These are phyloP conservation scores for Cryphonectria nitschkei DNA, from an alignment of 2,329 filamentous ascomycete genomes.

Conservation along the genomic window DNA sequence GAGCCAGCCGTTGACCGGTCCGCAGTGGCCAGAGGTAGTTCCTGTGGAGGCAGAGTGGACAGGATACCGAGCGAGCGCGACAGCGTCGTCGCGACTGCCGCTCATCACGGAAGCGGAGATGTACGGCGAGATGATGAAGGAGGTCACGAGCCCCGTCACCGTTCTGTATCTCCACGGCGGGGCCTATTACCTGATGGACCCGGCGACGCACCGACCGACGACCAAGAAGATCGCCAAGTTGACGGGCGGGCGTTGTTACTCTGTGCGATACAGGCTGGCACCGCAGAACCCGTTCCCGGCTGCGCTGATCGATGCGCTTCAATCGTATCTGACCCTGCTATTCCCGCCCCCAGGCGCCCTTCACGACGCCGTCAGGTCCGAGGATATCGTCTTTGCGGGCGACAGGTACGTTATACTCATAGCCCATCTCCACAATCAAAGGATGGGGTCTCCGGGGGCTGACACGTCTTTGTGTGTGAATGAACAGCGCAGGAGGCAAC, in stretches of 20 bases:
- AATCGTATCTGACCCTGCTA: conserved; percentile 73
- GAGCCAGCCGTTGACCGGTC: conserved; percentile 29
- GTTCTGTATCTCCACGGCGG: conserved; percentile 78
- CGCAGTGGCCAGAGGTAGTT: conserved; percentile 53
- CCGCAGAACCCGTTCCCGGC: conserved; percentile 77
- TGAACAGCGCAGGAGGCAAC: conserved; percentile 70
- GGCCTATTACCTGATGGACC: conserved; percentile 74
- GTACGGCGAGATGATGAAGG: conserved; percentile 69
- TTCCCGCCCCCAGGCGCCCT: conserved; percentile 70
- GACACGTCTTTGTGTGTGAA: neutral
- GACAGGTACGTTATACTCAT: conserved; percentile 58
- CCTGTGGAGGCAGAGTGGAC: conserved; percentile 77
- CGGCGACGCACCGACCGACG: conserved; percentile 64
- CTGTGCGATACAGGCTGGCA: conserved; percentile 73
- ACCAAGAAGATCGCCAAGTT: conserved; percentile 66
- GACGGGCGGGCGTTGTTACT: conserved; percentile 70
- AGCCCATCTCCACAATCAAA: too few relatives aligned
- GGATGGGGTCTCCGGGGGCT: neutral
- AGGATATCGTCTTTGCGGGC: conserved; percentile 71
- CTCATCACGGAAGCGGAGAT: conserved; percentile 64
- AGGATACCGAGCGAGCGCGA: conserved; percentile 64
- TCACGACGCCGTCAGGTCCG: conserved; percentile 66
- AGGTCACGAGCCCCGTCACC: conserved; percentile 65
- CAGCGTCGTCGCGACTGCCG: conserved; percentile 54
- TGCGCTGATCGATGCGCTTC: conserved; percentile 72